phyloP scores from a whole-genome alignment of 2,329 filamentous ascomycete genomes.

The Neodidymelliopsis sp. region DNA sequence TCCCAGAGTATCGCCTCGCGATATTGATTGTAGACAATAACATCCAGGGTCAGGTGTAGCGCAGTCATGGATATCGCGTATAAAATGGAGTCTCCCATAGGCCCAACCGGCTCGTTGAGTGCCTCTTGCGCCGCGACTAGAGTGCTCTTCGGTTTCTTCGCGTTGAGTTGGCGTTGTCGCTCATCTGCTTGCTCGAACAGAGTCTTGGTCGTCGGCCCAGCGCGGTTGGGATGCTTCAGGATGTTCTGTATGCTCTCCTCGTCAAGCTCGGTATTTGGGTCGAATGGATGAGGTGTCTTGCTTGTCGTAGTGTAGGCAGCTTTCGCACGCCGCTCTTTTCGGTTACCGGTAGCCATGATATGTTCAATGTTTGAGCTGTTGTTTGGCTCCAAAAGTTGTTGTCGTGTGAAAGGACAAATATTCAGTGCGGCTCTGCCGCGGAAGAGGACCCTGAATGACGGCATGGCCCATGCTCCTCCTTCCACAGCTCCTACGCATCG shows the following conservation, averaged over 20 bases:
- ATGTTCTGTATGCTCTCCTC: constrained; percentile 63
- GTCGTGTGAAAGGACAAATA: constrained; percentile 18
- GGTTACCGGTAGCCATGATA: constrained; percentile 50
- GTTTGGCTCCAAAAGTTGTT: constrained; percentile 3
- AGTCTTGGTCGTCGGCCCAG: constrained; percentile 67
- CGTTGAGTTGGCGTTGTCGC: constrained; percentile 55
- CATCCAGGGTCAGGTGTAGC: constrained; percentile 79
- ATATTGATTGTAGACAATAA: constrained; percentile 81
- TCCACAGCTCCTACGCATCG: constrained; percentile 9
- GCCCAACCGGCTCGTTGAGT: constrained; percentile 52
- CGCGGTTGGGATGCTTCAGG: constrained; percentile 73
- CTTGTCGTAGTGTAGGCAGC: constrained; percentile 31
- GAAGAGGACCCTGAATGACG: constrained; percentile 22
- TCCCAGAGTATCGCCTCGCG: constrained; percentile 70
- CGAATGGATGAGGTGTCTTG: constrained; percentile 44
- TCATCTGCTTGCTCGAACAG: constrained; percentile 77
- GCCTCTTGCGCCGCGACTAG: constrained; percentile 46
- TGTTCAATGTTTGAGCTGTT: background rate
- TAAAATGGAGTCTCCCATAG: constrained; percentile 57
- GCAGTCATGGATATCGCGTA: constrained; percentile 68
- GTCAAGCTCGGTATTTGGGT: constrained; percentile 47
- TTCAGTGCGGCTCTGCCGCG: constrained; percentile 32
- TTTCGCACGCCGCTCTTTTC: constrained; percentile 55
- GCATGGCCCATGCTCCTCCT: constrained; percentile 25
- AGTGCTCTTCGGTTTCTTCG: constrained; percentile 56